A percentile compares a stretch with the other conserved stretches of the same genome.
Evolutionary conservation across 2,329 filamentous ascomycete genomes (phyloP).

Genomic region (Neonectria faginata): DNA sequence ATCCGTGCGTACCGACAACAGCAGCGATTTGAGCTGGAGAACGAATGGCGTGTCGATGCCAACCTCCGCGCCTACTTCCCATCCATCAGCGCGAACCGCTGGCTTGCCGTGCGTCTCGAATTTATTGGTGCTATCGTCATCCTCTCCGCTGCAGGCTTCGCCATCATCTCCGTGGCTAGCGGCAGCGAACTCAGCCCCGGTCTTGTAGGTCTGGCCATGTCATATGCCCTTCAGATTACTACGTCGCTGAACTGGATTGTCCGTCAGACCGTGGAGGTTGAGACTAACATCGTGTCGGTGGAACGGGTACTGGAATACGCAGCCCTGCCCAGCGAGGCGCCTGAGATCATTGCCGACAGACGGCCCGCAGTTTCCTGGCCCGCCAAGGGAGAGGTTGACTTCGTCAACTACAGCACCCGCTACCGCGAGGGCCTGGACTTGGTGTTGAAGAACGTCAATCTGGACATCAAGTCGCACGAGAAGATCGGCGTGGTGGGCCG

Average conservation of each 20-base stretch:
- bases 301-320: slow-evolving; percentile 98
- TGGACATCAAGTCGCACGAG: slow-evolving; percentile 95
- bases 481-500: slow-evolving; percentile 98
- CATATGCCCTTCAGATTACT: slow-evolving; percentile 96
- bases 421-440: slow-evolving; percentile 92
- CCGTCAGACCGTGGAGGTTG: slow-evolving; percentile 97
- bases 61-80: slow-evolving; percentile 96
- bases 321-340: slow-evolving; percentile 88
- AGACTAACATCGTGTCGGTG: slow-evolving; percentile 99
- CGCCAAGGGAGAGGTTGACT: slow-evolving; percentile 85
- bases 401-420: slow-evolving; percentile 93
- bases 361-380: slow-evolving; percentile 93
- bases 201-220: slow-evolving; percentile 92
- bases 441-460: slow-evolving; percentile 90
- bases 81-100: slow-evolving; percentile 92
- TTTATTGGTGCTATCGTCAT: slow-evolving; percentile 97
- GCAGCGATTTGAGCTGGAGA: slow-evolving; percentile 87
- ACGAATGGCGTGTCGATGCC: slow-evolving; percentile 96
- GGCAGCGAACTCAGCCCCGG: slow-evolving; percentile 75
- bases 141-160: slow-evolving; percentile 82
- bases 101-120: slow-evolving; percentile 94
- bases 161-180: slow-evolving; percentile 82
- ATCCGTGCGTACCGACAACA: slow-evolving; percentile 96
- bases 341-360: slow-evolving; percentile 90
- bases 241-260: slow-evolving; percentile 99